Evolutionary conservation across 1,284 basidiomycete genomes (phyloP).

Genomic region (Apiotrichum siamense): DNA sequence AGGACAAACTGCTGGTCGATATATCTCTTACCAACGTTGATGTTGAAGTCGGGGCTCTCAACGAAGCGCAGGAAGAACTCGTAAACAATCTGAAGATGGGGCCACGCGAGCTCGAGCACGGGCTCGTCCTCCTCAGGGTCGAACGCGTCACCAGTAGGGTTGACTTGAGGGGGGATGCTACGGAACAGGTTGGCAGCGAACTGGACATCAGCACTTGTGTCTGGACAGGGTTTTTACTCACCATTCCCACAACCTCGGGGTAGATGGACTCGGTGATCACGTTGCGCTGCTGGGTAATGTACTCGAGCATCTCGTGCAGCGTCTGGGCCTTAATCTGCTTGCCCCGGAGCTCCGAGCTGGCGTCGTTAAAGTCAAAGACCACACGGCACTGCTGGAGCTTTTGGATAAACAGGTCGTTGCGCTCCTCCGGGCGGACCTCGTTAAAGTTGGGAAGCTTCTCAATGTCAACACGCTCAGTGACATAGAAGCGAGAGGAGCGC

Average conservation of each 20-base stretch:
- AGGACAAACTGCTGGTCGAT: constrained; percentile 96
- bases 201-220: constrained; percentile 47
- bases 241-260: constrained; percentile 98
- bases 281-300: constrained; percentile 92
- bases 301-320: constrained; percentile 97
- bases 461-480: constrained; percentile 93
- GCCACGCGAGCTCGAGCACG: constrained; percentile 98
- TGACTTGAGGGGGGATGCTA: constrained; percentile 98
- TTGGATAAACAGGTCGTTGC: constrained; percentile 84
- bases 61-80: constrained; percentile 99
- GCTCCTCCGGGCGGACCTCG: constrained; percentile 83
- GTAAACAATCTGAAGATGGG: constrained; percentile 98
- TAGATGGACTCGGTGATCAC: constrained; percentile 98
- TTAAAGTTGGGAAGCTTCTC: constrained; percentile 90
- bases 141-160: constrained; percentile 95
- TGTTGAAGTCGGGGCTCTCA: constrained; percentile 97
- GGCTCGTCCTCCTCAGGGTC: constrained; percentile 99
- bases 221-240: no score
- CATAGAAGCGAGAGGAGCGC: constrained; percentile 89
- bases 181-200: constrained; percentile 97
- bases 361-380: constrained; percentile 98
- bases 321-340: constrained; percentile 99
- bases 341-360: constrained; percentile 87
- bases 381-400: constrained; percentile 96
- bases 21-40: constrained; percentile 93